Evolutionary conservation across 306 rosid species (phyloP).

Genomic region (Morella rubra): DNA sequence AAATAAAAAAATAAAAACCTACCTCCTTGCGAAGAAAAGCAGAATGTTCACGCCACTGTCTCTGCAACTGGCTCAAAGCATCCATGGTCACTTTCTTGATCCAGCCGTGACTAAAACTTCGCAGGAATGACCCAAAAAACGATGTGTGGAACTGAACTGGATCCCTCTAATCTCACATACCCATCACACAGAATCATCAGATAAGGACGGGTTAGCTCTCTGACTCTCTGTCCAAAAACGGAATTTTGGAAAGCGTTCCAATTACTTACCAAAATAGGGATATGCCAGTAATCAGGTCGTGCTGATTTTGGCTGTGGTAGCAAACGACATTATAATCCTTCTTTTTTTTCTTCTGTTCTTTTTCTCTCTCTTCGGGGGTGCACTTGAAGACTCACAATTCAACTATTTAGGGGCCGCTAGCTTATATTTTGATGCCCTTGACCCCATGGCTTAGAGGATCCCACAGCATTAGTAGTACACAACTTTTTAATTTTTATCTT

Average conservation of each 20-base stretch:
- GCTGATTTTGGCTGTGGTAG: background rate
- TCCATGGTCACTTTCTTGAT: slow-evolving; percentile 47
- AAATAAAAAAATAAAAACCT: background rate
- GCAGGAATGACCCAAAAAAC: background rate
- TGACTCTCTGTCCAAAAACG: background rate
- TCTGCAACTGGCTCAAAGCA: slow-evolving; percentile 44
- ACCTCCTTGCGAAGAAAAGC: slow-evolving; percentile 55
- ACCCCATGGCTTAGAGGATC: too few species aligned
- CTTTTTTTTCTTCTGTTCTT: background rate
- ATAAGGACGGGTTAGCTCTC: background rate
- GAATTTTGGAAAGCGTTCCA: background rate
- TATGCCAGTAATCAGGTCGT: slow-evolving; percentile 15
- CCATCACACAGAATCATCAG: background rate
- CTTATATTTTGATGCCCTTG: too few species aligned
- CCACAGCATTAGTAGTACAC: too few species aligned
- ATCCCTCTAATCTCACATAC: background rate
- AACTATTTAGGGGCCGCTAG: background rate
- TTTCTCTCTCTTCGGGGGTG: too few species aligned
- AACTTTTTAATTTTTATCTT: too few species aligned
- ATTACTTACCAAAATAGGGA: slow-evolving; percentile 24
- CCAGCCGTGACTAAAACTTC: background rate
- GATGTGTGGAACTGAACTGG: background rate
- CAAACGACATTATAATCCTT: background rate
- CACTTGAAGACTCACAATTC: background rate
- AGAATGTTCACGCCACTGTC: slow-evolving; percentile 45